phyloP scores from a whole-genome alignment of 2,329 filamentous ascomycete genomes.

The Trichophyton simii region DNA sequence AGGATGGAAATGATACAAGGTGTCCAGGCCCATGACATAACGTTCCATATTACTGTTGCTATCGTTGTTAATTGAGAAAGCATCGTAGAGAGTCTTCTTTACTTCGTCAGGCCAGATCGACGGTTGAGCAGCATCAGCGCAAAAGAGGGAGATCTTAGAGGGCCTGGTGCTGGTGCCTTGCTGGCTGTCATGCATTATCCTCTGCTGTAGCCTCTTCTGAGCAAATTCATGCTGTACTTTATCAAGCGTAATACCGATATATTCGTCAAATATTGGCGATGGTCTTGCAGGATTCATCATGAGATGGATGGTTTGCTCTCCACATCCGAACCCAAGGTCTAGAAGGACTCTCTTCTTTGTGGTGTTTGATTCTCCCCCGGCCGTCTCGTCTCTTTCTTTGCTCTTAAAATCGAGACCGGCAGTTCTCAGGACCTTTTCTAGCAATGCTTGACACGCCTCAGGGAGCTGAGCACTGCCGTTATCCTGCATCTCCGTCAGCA shows the following conservation, averaged over 20 bases:
- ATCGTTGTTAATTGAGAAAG: background rate
- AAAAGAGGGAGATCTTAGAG: slow-evolving; percentile 28
- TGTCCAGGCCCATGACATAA: slow-evolving; percentile 41
- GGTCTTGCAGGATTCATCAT: slow-evolving; percentile 15
- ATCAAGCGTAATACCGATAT: slow-evolving; percentile 44
- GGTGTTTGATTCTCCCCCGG: background rate
- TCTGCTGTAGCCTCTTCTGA: slow-evolving; percentile 6
- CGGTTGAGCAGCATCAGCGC: slow-evolving; percentile 40
- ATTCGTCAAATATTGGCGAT: slow-evolving; percentile 18
- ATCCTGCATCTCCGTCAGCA: background rate
- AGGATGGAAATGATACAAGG: slow-evolving; percentile 45
- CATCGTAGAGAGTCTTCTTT: slow-evolving; percentile 1
- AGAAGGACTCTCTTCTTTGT: slow-evolving; percentile 22
- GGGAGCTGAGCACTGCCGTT: slow-evolving; percentile 22
- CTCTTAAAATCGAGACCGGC: slow-evolving; percentile 29
- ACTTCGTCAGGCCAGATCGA: slow-evolving; percentile 14
- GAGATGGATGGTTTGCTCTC: slow-evolving; percentile 44
- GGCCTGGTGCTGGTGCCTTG: background rate
- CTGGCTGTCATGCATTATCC: background rate
- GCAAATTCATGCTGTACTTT: slow-evolving; percentile 33
- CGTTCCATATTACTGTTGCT: slow-evolving; percentile 5
- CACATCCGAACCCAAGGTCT: slow-evolving; percentile 48
- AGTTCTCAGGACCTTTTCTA: slow-evolving; percentile 36
- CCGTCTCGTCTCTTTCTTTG: background rate
- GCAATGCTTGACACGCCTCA: slow-evolving; percentile 39